A percentile compares a stretch with the other conserved stretches of the same genome.
phyloP scores from a whole-genome alignment of 2,329 filamentous ascomycete species.

The Ceratocystis alfenasii region DNA sequence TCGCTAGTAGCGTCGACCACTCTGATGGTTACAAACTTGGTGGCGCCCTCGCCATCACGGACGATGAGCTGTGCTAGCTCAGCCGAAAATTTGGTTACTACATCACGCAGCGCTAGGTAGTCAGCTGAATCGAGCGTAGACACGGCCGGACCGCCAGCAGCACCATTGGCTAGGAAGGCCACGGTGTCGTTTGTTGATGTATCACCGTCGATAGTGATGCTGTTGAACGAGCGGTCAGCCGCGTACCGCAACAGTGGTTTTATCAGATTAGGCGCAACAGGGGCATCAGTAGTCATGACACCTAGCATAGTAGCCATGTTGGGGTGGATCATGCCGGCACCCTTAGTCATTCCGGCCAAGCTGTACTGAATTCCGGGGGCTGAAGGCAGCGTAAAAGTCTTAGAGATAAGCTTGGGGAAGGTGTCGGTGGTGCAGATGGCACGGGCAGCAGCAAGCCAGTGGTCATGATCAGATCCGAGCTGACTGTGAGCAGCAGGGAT shows the following conservation, averaged over 20 bases:
- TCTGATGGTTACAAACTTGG: conserved; percentile 91
- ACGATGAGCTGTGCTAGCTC: conserved; percentile 87
- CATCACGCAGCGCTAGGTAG: conserved; percentile 56
- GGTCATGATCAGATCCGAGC: conserved; percentile 62
- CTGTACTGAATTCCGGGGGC: conserved; percentile 57
- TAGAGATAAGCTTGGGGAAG: conserved; percentile 88
- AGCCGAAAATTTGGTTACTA: conserved; percentile 66
- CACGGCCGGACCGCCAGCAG: conserved; percentile 61
- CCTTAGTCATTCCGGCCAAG: conserved; percentile 92
- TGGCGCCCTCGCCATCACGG: conserved; percentile 91
- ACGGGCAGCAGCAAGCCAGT: conserved; percentile 76
- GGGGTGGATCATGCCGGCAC: conserved; percentile 96
- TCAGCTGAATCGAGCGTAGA: conserved; percentile 44
- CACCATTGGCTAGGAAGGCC: conserved; percentile 88
- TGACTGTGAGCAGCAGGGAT: conserved; percentile 64
- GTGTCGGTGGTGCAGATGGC: conserved; percentile 98
- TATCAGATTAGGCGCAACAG: conserved; percentile 57
- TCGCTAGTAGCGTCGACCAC: conserved; percentile 62
- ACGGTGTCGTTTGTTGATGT: conserved; percentile 97
- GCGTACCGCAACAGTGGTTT: conserved; percentile 59
- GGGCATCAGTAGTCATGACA: conserved; percentile 82
- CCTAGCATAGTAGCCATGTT: conserved; percentile 96
- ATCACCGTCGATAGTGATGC: conserved; percentile 92
- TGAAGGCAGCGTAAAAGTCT: conserved; percentile 70
- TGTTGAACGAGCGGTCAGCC: conserved; percentile 81